Conservation (phyloP, 345 rosid genomes). For the Citrus maxima region DNA sequence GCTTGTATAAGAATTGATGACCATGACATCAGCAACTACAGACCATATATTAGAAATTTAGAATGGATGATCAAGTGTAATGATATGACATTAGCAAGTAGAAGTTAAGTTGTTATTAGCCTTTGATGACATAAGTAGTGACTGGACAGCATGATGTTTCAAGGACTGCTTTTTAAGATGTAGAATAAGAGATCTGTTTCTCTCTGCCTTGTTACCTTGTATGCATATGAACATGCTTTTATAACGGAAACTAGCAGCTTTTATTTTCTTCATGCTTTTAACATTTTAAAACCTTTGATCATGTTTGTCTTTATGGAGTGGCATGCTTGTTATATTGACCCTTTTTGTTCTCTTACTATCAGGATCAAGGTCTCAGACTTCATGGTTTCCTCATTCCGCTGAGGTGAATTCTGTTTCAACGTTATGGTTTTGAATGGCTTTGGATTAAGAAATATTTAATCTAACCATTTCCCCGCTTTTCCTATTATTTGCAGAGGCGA, state of each 20-base stretch:
- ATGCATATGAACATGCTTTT: background rate
- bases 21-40: background rate
- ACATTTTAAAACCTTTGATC: background rate
- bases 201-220: background rate
- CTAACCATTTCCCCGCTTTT: constrained; percentile 9
- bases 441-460: background rate
- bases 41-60: background rate
- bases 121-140: background rate
- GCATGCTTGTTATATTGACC: background rate
- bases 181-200: background rate
- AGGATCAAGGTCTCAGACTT: constrained; percentile 46
- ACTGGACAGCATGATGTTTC: background rate
- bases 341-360: constrained; percentile 20
- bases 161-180: background rate
- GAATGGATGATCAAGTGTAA: background rate
- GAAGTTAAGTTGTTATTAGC: background rate
- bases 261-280: background rate
- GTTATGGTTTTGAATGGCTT: constrained; percentile 1
- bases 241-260: background rate
- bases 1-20: background rate
- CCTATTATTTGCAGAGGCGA: constrained; percentile 43
- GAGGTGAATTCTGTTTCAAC: constrained; percentile 41
- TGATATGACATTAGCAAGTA: background rate
- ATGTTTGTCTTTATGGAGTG: background rate
- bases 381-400: constrained; percentile 42